These are phyloP conservation scores for Tubosaeta brunneosetosa DNA, from an alignment of 768 basidiomycete species.

Conservation along the genomic window DNA sequence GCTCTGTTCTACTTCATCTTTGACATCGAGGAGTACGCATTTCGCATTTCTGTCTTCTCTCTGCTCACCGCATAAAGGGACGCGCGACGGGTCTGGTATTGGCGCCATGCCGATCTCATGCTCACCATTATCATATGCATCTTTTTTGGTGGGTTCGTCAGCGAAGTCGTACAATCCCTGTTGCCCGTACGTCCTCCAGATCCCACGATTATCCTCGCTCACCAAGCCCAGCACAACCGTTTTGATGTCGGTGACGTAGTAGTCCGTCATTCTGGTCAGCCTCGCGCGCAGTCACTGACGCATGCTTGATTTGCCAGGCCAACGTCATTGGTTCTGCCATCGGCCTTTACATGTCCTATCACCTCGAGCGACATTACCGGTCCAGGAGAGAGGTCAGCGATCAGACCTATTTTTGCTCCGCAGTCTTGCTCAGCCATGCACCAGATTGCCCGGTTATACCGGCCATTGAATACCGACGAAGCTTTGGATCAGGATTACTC, in stretches of 20 bases:
- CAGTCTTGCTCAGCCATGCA: neutral
- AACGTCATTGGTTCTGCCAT: conserved; percentile 70
- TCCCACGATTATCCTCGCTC: neutral
- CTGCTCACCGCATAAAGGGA: conserved; percentile 41
- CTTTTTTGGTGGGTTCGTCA: conserved; percentile 75
- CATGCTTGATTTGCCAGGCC: conserved; percentile 44
- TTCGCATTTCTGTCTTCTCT: neutral
- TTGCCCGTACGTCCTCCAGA: conserved; percentile 51
- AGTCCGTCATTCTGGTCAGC: conserved; percentile 38
- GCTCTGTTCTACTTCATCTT: conserved; percentile 83
- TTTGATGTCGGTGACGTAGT: conserved; percentile 72
- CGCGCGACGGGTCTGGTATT: conserved; percentile 80
- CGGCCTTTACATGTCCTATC: conserved; percentile 61
- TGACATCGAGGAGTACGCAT: conserved; percentile 79
- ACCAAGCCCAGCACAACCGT: conserved; percentile 50
- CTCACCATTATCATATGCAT: conserved; percentile 68
- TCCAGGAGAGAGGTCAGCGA: conserved; percentile 65
- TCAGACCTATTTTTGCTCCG: neutral
- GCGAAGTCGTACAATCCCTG: conserved; percentile 76
- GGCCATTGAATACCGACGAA: conserved; percentile 55
- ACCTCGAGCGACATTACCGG: conserved; percentile 73
- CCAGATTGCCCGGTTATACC: conserved; percentile 75
- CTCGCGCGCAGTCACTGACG: conserved; percentile 7
- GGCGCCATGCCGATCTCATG: conserved; percentile 68
- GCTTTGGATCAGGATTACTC: conserved; percentile 46